Base-by-base conservation (phyloP, 768 basidiomycete species). In the Leccinum rimulosum region DNA sequence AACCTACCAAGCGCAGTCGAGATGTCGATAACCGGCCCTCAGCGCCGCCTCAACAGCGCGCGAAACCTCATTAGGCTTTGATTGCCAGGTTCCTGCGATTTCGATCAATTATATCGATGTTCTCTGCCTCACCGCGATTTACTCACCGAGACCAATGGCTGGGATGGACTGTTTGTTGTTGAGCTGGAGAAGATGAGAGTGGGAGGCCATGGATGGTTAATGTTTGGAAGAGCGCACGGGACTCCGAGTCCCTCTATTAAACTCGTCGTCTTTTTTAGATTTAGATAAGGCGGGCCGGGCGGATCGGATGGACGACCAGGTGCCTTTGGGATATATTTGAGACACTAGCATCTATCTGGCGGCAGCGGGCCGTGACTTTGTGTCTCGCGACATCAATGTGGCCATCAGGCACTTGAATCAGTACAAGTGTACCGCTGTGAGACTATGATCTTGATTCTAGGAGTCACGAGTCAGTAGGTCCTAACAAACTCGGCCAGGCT, bases 1-100 rank as follows among this genome's bases (percentile, higher is more conserved):
- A 27, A 69, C 70, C 19, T 57, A 79, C 79, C 77, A 77, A 36
- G 89, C 89, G 70, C 86, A 89, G 73, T 88, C 88, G 62, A 87
- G 85, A 69, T 85, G 91, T 71, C 81, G 81, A 76, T 93, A 93
- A 11, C 92, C 92, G 57, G 84, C 82, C 62, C 86, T 87, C 61
- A 95, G 73, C 1, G 92, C 92, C 64, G 82, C 81, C 56, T 80
- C 79, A 28, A 95, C 93, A 3, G 93, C 93, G 43, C 75, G 63
- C 12, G 76, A 75, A 35, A 91, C 91, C 62, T 92, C 86, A 52
- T 88, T 87, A 3, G 87, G 78, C 63, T 84, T 82, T 47, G 87
- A 85, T 72, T 90, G 86, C 90, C 90, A 93, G 15, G 93, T 93
- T 15, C 91, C 91, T 87, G 62, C 28, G 15, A 52, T 50, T 45